Evolutionary conservation across 441 rosid species (phyloP), one percentile per base, ranked within the genome.

Genomic region (Gossypium lobatum): DNA sequence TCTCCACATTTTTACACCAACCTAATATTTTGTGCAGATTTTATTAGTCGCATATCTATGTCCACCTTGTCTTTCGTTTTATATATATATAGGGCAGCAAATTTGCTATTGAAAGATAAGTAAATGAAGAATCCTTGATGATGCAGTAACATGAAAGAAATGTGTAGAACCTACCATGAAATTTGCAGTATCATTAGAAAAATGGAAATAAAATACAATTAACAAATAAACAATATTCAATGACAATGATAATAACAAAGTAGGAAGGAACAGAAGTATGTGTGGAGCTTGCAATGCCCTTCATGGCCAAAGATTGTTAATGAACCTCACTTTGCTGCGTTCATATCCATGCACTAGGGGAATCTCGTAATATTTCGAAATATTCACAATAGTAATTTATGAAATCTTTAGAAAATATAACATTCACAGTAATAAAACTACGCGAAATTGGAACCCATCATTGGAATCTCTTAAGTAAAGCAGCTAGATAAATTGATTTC

Each of bases 201-300:
- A 37, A 37, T 37, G 45, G 45, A 37, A 37, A 37, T 7, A 37
- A 8, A 37, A 37, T 37, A 8, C 10, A 37, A 8, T 7, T 37
- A 25, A 3, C 70, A 63, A 3, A 25, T 20, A 48, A 20, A 54
- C 6, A 50, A 53, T 20, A 37, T 7, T 1, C 34, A 63, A 61
- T 31, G 28, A 55, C 77, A 54, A 37, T 83, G 9, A 37, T 6
- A 37, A 6, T 37, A 37, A 37, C 42, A 37, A 37, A 37, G 93
- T 97, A 91, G 73, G 80, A 93, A 85, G 26, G 86, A 78, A 23
- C 76, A 81, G 61, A 95, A 80, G 77, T 87, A 16, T 91, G 86
- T 80, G 87, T 85, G 78, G 90, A 84, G 83, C 91, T 97, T 13
- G 86, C 89, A 73, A 93, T 88, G 78, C 99, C 96, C 75, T 77